Conservation (phyloP, 2,329 filamentous ascomycete genomes). For the Bipolaris gigantea region DNA sequence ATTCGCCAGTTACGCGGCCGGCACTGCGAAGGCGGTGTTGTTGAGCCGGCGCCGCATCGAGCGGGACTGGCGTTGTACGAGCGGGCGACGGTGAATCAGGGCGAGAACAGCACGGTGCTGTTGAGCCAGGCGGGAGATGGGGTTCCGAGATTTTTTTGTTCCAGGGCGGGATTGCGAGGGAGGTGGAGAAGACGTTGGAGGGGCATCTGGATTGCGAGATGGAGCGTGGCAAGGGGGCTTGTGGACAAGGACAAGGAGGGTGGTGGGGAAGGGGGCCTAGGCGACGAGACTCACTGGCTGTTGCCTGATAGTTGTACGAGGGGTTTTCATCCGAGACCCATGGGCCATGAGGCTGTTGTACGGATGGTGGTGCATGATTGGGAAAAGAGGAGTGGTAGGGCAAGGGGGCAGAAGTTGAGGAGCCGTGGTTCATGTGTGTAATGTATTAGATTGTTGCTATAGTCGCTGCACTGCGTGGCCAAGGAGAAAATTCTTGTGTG, state of each 20-base stretch:
- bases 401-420: not conserved
- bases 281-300: conserved; percentile 32
- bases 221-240: not conserved
- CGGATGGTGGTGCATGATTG: not conserved
- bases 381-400: not conserved
- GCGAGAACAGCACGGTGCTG: conserved; percentile 26
- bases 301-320: conserved; percentile 37
- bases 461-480: not conserved
- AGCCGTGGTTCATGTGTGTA: not conserved
- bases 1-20: not conserved
- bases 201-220: not conserved
- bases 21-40: not conserved
- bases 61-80: conserved; percentile 34
- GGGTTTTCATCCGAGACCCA: conserved; percentile 35
- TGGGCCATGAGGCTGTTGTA: conserved; percentile 19
- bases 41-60: conserved; percentile 23
- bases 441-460: not conserved
- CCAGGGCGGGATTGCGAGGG: not conserved
- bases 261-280: not conserved
- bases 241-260: not conserved
- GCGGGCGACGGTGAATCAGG: conserved; percentile 35
- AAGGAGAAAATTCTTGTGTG: not conserved
- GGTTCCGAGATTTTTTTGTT: not conserved
- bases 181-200: not conserved
- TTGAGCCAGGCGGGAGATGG: conserved; percentile 12